Evolutionary conservation across 495 filamentous ascomycete species (phyloP), one percentile per base, ranked within the genome.

Genomic region (Viridothelium virens): DNA sequence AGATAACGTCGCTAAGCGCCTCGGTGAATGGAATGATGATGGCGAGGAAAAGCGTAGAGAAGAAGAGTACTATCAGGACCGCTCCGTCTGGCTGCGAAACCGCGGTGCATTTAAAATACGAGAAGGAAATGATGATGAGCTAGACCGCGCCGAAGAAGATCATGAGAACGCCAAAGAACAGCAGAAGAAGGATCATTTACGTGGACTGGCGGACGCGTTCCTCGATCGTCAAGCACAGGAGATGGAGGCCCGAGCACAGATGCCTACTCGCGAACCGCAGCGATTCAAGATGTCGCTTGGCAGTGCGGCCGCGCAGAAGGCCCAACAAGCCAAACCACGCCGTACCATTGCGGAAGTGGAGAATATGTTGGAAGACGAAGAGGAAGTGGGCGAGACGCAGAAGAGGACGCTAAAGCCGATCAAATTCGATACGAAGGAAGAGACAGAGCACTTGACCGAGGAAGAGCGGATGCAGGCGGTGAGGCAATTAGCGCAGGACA

Each of bases 231-330:
- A 96, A 75, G 91, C 91, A 0, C 84, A 91, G 71, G 93, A 96
- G 73, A 82, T 97, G 74, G 88, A 90, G 73, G 66, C 72, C 48
- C 79, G 79, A 34, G 66, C 70, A 36, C 79, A 86, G 68, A 80
- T 83, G 39, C 86, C 87, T 9, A 68, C 75, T 0, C 77, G 81
- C 44, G 91, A 93, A 69, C 89, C 90, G 0, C 87, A 91, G 74
- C 89, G 88, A 61, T 96, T 98, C 85, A 97, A 95, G 78, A 82
- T 98, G 39, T 95, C 91, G 1, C 88, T 98, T 47, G 91, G 92
- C 64, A 89, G 91, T 3, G 91, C 91, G 0, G 92, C 92, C 0
- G 85, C 88, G 66, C 88, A 91, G 74, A 91, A 88, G 69, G 87
- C 88, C 47, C 86, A 89, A 41, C 86, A 88, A 68, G 85, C 87